Base-by-base conservation (phyloP, 371 early-diverging fungal species). In the Chytridium lagenaria region DNA sequence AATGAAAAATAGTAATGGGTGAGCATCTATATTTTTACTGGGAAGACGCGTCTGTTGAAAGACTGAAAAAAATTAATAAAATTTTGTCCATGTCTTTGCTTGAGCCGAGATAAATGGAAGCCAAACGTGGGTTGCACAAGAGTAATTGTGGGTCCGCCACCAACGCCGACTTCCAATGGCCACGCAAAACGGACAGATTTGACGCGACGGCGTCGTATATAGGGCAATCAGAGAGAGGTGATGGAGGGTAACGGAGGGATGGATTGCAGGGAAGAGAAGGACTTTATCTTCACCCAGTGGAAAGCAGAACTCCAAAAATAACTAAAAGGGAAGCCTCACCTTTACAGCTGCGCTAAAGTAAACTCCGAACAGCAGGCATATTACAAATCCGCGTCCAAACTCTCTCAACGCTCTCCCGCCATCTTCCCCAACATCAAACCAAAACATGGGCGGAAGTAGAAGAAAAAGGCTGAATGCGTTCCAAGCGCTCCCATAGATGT, bases 381-480 rank as follows among this genome's bases (percentile, higher is more conserved):
- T 59, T 37, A 77, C 59, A 39, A 71, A 33, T 7, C 67, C 67
- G 7, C 67, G 37, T 37, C 59, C 68, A 55, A 67, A 70, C 36
- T 63, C 67, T 22, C 26, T 36, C 38, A 55, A 55, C 7, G 34
- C 67, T 2, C 19, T 67, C 12, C 65, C 38, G 3, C 49, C 75
- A 68, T 83, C 79, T 10, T 84, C 84, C 7, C 55, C 55, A 59
- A 84, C 83, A 40, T 88, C 89, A 69, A 92, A 90, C 92, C 91
- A 91, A 69, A 91, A 89, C 33, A 91, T 77, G 34, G 89, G 76
- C 2, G 93, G 93, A 28, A 91, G 74, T 57, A 88, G 85, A 22
- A 90, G 74, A 85, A 92, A 79, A 90, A 92, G 63, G 90, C 90
- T 7, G 90, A 89, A 66, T 91, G 92, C 50, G 90, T 90, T 19